Evolutionary conservation across 2,329 filamentous ascomycete species (phyloP), one percentile per base, ranked within the genome.

Genomic region (Aspergillus glaucus): DNA sequence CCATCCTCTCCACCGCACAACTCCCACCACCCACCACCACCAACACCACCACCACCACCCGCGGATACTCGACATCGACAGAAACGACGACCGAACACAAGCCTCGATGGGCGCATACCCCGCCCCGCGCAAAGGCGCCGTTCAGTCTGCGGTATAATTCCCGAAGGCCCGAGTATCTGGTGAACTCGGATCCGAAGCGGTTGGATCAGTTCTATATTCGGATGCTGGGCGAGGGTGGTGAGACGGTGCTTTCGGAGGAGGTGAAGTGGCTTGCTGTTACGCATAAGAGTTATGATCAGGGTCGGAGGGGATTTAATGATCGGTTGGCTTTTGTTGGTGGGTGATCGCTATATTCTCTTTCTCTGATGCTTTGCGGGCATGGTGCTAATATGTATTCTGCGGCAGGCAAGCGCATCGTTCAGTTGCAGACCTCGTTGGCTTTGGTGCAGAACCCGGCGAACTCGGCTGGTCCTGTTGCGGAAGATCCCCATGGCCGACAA

Each of bases 221-320:
- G 46, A 79, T 97, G 58, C 73, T 97, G 48, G 92, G 91, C 5
- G 76, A 75, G 43, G 82, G 79, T 42, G 88, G 87, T 49, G 81
- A 87, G 57, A 80, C 79, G 59, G 68, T 93, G 66, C 76, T 98
- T 50, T 84, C 86, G 2, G 91, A 96, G 14, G 92, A 98, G 73
- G 78, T 93, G 53, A 97, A 96, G 74, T 98, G 93, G 93, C 75
- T 97, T 62, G 91, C 91, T 26, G 82, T 98, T 48, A 98, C 93
- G 56, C 93, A 97, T 71, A 97, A 97, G 80, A 96, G 90, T 71
- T 97, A 95, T 64, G 92, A 98, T 66, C 90, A 97, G 65, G 93
- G 91, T 46, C 79, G 89, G 63, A 85, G 91, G 76, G 92, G 92
- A 1, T 95, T 92, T 74, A 98, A 98, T 68, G 92, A 96, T 63